Conservation (phyloP, 164 flowering plant genomes). For the Magnolia officinalis region DNA sequence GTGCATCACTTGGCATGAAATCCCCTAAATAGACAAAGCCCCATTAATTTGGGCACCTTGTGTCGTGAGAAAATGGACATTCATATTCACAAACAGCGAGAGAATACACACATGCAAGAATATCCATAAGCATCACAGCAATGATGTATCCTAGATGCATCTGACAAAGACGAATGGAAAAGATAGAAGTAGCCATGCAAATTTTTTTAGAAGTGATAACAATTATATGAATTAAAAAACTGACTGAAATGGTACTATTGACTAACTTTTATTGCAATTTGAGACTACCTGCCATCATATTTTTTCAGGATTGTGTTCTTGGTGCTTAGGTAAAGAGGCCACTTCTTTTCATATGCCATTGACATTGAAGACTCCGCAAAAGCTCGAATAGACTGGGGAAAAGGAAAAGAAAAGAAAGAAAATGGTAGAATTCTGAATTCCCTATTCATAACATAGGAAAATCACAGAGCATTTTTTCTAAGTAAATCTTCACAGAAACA, state of each 20-base stretch:
- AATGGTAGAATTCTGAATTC: neutral
- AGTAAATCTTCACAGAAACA: slow-evolving; percentile 13
- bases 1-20: neutral
- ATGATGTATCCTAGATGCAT: neutral
- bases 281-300: slow-evolving; percentile 92
- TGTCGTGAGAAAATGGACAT: slow-evolving; percentile 3
- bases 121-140: neutral
- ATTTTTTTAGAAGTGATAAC: neutral
- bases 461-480: neutral
- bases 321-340: slow-evolving; percentile 98
- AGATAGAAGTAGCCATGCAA: neutral
- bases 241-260: neutral
- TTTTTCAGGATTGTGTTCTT: slow-evolving; percentile 95
- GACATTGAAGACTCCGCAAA: slow-evolving; percentile 98
- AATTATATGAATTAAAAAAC: neutral
- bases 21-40: neutral
- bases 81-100: neutral
- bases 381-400: slow-evolving; percentile 74
- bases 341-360: slow-evolving; percentile 80
- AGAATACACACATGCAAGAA: neutral
- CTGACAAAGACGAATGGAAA: neutral
- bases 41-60: neutral
- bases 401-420: neutral
- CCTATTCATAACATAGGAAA: neutral
- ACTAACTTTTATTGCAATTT: neutral